Evolutionary conservation across 495 filamentous ascomycete genomes (phyloP), one percentile per base, ranked within the genome.

Genomic region (Talaromyces adpressus): DNA sequence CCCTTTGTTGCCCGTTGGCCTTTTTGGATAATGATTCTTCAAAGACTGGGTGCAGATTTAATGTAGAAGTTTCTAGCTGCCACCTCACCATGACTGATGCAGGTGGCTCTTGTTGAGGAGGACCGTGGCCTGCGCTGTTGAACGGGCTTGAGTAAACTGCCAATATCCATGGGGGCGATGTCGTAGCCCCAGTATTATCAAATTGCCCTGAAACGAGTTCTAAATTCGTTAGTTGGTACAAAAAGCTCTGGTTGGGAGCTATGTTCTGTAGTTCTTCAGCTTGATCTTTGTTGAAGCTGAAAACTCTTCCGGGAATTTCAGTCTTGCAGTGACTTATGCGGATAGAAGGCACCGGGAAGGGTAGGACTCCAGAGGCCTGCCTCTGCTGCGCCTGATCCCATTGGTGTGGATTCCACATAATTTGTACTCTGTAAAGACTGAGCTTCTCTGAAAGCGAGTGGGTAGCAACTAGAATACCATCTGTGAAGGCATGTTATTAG

Each of bases 11-110:
- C 53, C 71, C 71, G 67, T 79, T 82, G 69, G 81, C 84, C 70
- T 84, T 87, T 59, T 85, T 89, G 22, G 82, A 80, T 4, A 84
- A 79, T 39, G 93, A 77, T 67, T 92, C 89, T 61, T 89, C 86
- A 67, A 95, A 93, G 58, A 86, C 87, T 2, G 86, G 72, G 68
- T 93, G 89, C 11, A 93, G 77, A 6, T 74, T 76, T 25, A 83
- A 79, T 34, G 84, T 78, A 18, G 85, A 79, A 41, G 72, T 76
- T 8, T 87, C 75, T n/a, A 94, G 70, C 65, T 92, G 87, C 91
- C 91, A 96, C 62, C 88, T 82, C 32, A 88, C 86, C 61, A 95
- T 83, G 30, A 91, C 81, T 66, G 85, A 92, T 63, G 84, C 80
- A 3, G 81, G 75, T 18, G 85, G 85, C 66, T 86, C 83, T 32